Percentiles rank a stretch among this genome's conserved stretches.
These are phyloP conservation scores for Colletotrichum abscissum DNA, from an alignment of 2,329 filamentous ascomycete species.

Conservation along the genomic window DNA sequence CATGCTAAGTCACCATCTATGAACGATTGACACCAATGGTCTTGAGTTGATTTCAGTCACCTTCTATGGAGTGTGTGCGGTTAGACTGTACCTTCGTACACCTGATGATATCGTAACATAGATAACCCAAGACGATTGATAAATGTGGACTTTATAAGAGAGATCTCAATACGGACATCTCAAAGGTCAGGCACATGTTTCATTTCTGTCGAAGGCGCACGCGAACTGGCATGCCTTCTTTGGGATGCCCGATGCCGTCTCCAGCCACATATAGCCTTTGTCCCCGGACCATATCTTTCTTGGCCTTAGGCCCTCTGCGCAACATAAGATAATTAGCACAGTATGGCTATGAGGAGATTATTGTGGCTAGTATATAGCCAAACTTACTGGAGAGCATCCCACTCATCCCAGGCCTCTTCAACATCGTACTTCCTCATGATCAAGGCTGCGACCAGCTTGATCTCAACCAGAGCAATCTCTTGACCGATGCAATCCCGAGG, in stretches of 20 bases:
- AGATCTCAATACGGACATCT: no score
- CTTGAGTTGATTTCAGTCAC: no score
- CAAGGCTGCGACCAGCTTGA: slow-evolving; percentile 47
- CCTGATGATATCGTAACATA: no score
- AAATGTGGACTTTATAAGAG: no score
- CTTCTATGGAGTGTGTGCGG: no score
- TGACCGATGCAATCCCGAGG: slow-evolving; percentile 68
- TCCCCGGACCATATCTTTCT: slow-evolving; percentile 42
- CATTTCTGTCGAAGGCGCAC: slow-evolving; percentile 39
- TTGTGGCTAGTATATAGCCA: slow-evolving; percentile 16
- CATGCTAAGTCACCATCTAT: no score
- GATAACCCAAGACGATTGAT: no score
- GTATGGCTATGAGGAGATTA: neutral
- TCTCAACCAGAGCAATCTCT: slow-evolving; percentile 64
- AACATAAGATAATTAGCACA: neutral
- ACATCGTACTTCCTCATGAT: slow-evolving; percentile 23
- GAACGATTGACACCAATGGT: no score
- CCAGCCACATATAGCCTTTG: slow-evolving; percentile 44
- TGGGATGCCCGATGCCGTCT: slow-evolving; percentile 46
- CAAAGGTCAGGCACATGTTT: no score
- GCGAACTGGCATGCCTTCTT: slow-evolving; percentile 51
- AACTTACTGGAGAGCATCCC: slow-evolving; percentile 51
- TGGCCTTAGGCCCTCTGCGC: slow-evolving; percentile 36
- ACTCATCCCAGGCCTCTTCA: slow-evolving; percentile 45
- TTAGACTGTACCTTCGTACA: no score